Evolutionary conservation across 495 filamentous ascomycete species (phyloP), one percentile per base, ranked within the genome.

Genomic region (Aspergillus sclerotioniger): DNA sequence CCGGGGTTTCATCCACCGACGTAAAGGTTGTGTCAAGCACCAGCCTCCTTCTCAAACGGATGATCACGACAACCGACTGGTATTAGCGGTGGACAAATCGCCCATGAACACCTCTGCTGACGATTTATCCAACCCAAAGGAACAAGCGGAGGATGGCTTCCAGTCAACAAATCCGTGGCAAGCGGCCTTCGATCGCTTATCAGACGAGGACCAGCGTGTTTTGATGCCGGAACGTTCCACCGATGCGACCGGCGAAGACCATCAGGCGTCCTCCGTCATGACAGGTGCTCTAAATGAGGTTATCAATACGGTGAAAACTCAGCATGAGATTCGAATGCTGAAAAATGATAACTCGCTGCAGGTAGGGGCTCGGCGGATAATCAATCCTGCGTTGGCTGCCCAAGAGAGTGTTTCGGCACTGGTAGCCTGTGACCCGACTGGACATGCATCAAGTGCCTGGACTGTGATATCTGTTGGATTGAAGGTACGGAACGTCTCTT

Each of bases 361-460:
- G 9, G 33, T 4, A 13, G 33, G 33, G 7, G 47, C 44, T 7
- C 25, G 43, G 15, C 61, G 58, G 35, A 61, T 65, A 37, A 53
- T 65, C 28, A 55, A 59, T 53, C 44, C 51, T 8, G 45, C 54
- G 19, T 37, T 65, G 13, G 58, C 58, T 16, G 55, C 53, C 35
- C 55, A 61, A 53, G 55, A 56, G 39, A 35, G 56, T n/a, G 56
- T 65, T 50, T 35, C 19, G 20, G 32, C 51, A 7, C 54, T 56
- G 28, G 62, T 46, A 44, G 43, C 43, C 6, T 28, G 56, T 45
- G 62, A 65, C 29, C 54, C 58, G 8, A 65, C 62, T 6, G 17
- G 50, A 3, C 48, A 61, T 37, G 58, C 58, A 45, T 45, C 62
- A 8, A 65, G 54, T 53, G 62, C 58, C 35, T 65, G 62, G 62